Evolutionary conservation across 345 rosid genomes (phyloP).

Genomic region (Lenwebbia sp.): DNA sequence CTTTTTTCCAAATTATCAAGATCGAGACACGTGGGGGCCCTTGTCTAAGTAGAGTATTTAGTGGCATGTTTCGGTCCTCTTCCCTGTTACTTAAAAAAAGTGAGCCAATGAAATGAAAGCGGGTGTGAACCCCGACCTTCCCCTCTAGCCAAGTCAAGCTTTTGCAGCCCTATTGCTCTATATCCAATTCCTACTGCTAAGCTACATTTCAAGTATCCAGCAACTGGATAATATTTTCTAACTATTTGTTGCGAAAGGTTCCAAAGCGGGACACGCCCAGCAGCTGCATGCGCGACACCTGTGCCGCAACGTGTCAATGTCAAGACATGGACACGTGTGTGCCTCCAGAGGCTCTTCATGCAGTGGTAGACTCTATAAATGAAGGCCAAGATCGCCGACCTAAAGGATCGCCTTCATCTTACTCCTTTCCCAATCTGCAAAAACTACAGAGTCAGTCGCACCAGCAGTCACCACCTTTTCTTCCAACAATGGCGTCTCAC

Average conservation of each 20-base stretch:
- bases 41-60: too few relatives aligned
- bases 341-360: neutral
- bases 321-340: neutral
- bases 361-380: neutral
- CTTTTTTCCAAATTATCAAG: neutral
- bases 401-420: neutral
- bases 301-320: neutral
- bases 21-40: neutral
- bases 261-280: neutral
- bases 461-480: neutral
- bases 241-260: neutral
- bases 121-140: too few relatives aligned
- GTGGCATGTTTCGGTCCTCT: too few relatives aligned
- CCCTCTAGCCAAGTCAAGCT: too few relatives aligned
- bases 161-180: too few relatives aligned
- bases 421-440: neutral
- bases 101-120: too few relatives aligned
- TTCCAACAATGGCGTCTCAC: conserved; percentile 39
- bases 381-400: neutral
- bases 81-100: too few relatives aligned
- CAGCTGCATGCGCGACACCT: neutral
- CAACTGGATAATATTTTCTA: neutral
- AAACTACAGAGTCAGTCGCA: neutral
- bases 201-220: neutral
- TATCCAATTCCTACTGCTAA: too few relatives aligned